Evolutionary conservation across 1,139 yeast species (phyloP), one percentile per base, ranked within the genome.

Genomic region (Blastobotrys persicus): DNA sequence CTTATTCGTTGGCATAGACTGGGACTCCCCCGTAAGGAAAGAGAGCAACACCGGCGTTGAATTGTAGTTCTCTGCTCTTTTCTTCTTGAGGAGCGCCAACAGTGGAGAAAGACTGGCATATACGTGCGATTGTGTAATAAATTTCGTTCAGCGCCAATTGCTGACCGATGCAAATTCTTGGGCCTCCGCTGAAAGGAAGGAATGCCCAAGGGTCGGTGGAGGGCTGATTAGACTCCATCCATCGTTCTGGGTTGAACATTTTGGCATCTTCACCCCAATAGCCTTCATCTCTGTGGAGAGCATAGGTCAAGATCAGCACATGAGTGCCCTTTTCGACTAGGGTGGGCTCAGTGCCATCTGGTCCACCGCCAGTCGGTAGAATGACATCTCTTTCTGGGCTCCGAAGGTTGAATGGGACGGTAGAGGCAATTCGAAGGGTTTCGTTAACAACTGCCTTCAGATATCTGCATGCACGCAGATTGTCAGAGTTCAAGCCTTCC

Each of bases 81-180:
- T 18, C 19, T n/a, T 37, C 41, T n/a, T 37, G 28, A 7, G 41
- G 41, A 12, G 28, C 4, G 7, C 26, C 17, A 18, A 37, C 14
- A 6, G 18, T 7, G 5, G 41, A 37, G 19, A 37, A 37, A 28
- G 41, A 7, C 57, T 72, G 76, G 45, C 63, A 60, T 42, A 77
- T 59, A 51, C 80, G 66, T 9, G 68, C 68, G 41, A 72, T 54
- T n/a, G 73, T 70, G 53, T 75, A 77, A 3, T 77, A 68, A 3
- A 79, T 78, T 62, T 78, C 81, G 11, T 80, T 76, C 53, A 77
- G 69, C 3, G 80, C 80, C 59, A 73, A 75, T 59, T 77, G 81
- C 61, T 77, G 81, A 13, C 81, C 81, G 45, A 77, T 65, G 57
- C 81, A 77, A 49, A 77, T 75, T 52, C 81, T 67, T 43, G 81